phyloP scores from a whole-genome alignment of 2,329 filamentous ascomycete species.

The Fusarium sp. region DNA sequence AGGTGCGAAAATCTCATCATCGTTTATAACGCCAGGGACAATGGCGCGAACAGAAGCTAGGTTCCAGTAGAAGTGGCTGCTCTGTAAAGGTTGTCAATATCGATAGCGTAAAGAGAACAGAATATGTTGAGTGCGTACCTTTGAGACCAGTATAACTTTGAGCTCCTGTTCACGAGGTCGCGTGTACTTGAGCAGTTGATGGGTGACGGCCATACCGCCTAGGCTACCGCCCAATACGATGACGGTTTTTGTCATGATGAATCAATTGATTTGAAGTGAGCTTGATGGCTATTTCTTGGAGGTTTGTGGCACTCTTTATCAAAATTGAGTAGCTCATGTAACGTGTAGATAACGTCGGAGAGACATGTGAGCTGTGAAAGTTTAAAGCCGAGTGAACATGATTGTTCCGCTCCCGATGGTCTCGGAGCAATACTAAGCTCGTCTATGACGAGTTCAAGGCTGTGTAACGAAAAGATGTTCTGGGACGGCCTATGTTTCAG shows the following conservation, averaged over 20 bases:
- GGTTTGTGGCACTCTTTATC: background rate
- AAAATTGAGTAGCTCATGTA: background rate
- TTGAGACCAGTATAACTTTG: slow-evolving; percentile 65
- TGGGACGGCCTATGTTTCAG: slow-evolving; percentile 17
- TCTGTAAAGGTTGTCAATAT: slow-evolving; percentile 48
- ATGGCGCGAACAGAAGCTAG: slow-evolving; percentile 65
- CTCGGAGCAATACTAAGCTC: slow-evolving; percentile 12
- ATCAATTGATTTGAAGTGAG: background rate
- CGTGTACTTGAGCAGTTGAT: slow-evolving; percentile 64
- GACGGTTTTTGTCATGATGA: slow-evolving; percentile 59
- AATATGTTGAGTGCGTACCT: slow-evolving; percentile 49
- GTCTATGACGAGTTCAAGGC: slow-evolving; percentile 32
- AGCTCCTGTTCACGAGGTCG: slow-evolving; percentile 55
- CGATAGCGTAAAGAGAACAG: no score
- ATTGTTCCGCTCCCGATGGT: slow-evolving; percentile 12
- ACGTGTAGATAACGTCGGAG: background rate
- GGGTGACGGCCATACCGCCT: slow-evolving; percentile 62
- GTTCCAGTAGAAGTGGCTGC: slow-evolving; percentile 68
- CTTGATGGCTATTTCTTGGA: background rate
- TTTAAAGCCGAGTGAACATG: slow-evolving; percentile 3
- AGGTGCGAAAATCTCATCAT: slow-evolving; percentile 60
- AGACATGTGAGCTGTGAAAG: slow-evolving; percentile 2
- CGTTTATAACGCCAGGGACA: slow-evolving; percentile 58
- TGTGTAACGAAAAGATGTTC: background rate
- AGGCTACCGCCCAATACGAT: slow-evolving; percentile 65